Base-by-base conservation (phyloP, 1,284 basidiomycete genomes). In the Cryptococcus wingfieldii region DNA sequence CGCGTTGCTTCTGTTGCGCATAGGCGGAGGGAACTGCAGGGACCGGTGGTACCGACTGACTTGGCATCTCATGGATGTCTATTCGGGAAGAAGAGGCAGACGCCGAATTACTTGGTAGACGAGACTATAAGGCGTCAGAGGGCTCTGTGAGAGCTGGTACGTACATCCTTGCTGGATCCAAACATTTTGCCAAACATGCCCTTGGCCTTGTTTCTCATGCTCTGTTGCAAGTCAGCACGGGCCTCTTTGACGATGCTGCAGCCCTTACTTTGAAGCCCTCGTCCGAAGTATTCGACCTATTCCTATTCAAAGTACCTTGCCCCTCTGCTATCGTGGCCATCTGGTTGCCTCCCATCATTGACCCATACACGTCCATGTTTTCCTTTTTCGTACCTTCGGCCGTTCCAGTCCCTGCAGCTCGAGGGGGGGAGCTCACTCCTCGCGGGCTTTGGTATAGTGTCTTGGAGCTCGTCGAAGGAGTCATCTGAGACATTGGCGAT, bases 121-220 rank as follows among this genome's bases (percentile, higher is more conserved):
- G 28, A 16, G 12, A 37, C 50, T 45, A 5, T 25, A 34, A 38
- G 25, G 18, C 23, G 31, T 47, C 25, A 44, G 37, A 38, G 18
- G 6, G 27, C 6, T 6, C 41, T n/a, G 14, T 16, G 12, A 38
- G 19, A 38, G n/a, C 43, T 25, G 14, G 16, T 28, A 18, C 57
- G 28, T 27, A 60, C 58, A 31, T 38, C 34, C 6, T 37, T 57
- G 2, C 59, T 52, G 4, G 64, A 55, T 5, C 72, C 72, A 60
- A 77, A 77, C 69, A 76, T 72, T 50, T 73, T 63, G 2, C 74
- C 75, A 55, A 76, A 72, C 56, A 77, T 65, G 14, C 74, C 74
- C 59, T 60, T 72, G 31, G 70, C 69, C 56, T 67, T 75, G 59
- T 55, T 67, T 14, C 69, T 60, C 57, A 71, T 64, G 41, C 63